phyloP scores from a whole-genome alignment of 2,329 filamentous ascomycete genomes.

The Penicillium capsulatum region DNA sequence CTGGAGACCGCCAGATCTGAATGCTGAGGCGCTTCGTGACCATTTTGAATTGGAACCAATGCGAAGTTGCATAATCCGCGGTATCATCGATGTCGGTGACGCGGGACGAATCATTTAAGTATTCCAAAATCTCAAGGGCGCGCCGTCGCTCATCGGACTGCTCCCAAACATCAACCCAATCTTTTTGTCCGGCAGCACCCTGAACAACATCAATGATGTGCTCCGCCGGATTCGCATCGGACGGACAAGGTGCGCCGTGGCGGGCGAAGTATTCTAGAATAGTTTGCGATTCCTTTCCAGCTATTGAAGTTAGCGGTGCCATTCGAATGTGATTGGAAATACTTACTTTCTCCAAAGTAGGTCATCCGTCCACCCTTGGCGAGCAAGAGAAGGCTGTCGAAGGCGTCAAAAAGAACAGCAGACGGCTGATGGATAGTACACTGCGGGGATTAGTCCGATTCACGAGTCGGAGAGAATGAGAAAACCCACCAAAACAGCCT shows the following conservation, averaged over 20 bases:
- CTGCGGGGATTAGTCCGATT: slow-evolving; percentile 13
- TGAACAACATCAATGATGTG: slow-evolving; percentile 41
- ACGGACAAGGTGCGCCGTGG: slow-evolving; percentile 53
- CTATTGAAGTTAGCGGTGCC: no score
- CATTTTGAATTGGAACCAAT: slow-evolving; percentile 39
- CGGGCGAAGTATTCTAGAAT: slow-evolving; percentile 47
- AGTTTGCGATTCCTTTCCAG: slow-evolving; percentile 40
- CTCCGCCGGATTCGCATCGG: slow-evolving; percentile 52
- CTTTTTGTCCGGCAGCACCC: slow-evolving; percentile 21
- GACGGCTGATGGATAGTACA: slow-evolving; percentile 67
- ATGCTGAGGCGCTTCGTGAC: slow-evolving; percentile 33
- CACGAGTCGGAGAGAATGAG: neutral
- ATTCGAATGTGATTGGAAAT: no score
- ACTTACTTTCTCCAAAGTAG: slow-evolving; percentile 57
- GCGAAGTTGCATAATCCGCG: slow-evolving; percentile 37
- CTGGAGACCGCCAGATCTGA: slow-evolving; percentile 34
- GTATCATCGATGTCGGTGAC: slow-evolving; percentile 29
- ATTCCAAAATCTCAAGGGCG: slow-evolving; percentile 25
- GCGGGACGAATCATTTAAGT: slow-evolving; percentile 22
- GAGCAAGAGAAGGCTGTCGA: slow-evolving; percentile 62
- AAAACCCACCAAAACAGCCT: slow-evolving; percentile 56
- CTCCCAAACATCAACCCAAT: slow-evolving; percentile 36
- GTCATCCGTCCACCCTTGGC: slow-evolving; percentile 62
- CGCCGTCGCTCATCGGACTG: slow-evolving; percentile 26
- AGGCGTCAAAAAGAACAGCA: slow-evolving; percentile 61